These are phyloP conservation scores for Magnolia kwangsiensis DNA, from an alignment of 164 flowering plant genomes.

Conservation along the genomic window DNA sequence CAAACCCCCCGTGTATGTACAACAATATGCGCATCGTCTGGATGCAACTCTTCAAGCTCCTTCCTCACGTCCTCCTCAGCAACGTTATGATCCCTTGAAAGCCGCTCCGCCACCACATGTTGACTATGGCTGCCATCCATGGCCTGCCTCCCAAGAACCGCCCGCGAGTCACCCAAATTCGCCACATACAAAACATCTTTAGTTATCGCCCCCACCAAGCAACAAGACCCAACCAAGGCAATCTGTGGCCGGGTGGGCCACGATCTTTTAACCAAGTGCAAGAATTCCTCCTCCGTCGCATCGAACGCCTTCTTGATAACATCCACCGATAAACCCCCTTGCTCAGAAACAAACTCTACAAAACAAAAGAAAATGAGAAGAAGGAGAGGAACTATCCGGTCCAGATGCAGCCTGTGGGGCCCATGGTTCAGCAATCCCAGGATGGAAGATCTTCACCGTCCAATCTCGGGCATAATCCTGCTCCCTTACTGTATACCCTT, in stretches of 20 bases:
- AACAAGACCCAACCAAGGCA: conserved; percentile 49
- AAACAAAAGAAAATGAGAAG: not conserved
- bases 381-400: not conserved
- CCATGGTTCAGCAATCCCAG: not conserved
- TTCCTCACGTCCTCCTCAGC: conserved; percentile 71
- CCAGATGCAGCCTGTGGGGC: too few relatives aligned
- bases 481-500: too few relatives aligned
- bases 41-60: conserved; percentile 78
- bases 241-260: conserved; percentile 36
- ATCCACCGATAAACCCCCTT: conserved; percentile 43
- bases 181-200: conserved; percentile 43
- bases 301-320: conserved; percentile 42
- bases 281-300: conserved; percentile 43
- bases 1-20: conserved; percentile 80
- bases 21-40: conserved; percentile 87
- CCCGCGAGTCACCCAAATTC: conserved; percentile 47
- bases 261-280: conserved; percentile 35
- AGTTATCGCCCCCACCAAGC: conserved; percentile 43
- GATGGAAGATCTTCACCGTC: not conserved
- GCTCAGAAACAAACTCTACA: conserved; percentile 33
- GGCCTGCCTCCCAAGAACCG: conserved; percentile 35
- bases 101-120: conserved; percentile 49
- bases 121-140: conserved; percentile 8
- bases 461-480: not conserved
- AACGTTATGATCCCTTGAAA: conserved; percentile 89